phyloP scores from a whole-genome alignment of 1,284 basidiomycete genomes.

The Microbotryum intermedium region DNA sequence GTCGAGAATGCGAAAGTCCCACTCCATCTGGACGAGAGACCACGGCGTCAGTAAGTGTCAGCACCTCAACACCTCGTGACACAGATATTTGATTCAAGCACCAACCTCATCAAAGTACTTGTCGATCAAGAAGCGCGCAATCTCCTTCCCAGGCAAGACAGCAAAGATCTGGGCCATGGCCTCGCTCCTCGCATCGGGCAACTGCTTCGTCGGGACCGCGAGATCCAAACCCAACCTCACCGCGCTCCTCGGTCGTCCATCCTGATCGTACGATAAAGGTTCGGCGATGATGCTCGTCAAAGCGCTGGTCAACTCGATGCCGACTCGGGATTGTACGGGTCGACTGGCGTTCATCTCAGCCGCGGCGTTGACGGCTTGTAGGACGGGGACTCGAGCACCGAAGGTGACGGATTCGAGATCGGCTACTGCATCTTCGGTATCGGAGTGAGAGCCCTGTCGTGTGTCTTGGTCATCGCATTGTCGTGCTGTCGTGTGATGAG shows the following conservation, averaged over 20 bases:
- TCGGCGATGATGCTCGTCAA: conserved; percentile 27
- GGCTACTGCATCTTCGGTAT: conserved; percentile 26
- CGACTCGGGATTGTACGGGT: conserved; percentile 6
- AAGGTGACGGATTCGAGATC: conserved; percentile 26
- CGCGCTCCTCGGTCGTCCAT: conserved; percentile 23
- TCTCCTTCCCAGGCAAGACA: conserved; percentile 25
- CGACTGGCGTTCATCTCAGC: conserved; percentile 1
- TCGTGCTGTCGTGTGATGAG: neutral
- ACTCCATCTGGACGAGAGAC: conserved; percentile 18
- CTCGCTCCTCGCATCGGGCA: conserved; percentile 13
- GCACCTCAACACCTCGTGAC: neutral
- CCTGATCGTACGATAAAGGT: conserved; percentile 22
- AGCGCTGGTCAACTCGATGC: conserved; percentile 23
- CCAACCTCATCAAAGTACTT: conserved; percentile 12
- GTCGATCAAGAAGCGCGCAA: conserved; percentile 15
- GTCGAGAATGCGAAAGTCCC: conserved; percentile 27
- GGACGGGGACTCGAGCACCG: conserved; percentile 20
- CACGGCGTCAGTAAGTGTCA: neutral
- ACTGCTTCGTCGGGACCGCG: conserved; percentile 20
- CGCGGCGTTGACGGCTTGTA: conserved; percentile 17
- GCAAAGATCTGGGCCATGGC: conserved; percentile 27
- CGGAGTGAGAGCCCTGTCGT: neutral
- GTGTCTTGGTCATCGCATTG: neutral
- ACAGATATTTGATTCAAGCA: neutral
- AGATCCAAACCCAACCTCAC: conserved; percentile 27